phyloP scores from a whole-genome alignment of 345 rosid species.

The Combretum micranthum region DNA sequence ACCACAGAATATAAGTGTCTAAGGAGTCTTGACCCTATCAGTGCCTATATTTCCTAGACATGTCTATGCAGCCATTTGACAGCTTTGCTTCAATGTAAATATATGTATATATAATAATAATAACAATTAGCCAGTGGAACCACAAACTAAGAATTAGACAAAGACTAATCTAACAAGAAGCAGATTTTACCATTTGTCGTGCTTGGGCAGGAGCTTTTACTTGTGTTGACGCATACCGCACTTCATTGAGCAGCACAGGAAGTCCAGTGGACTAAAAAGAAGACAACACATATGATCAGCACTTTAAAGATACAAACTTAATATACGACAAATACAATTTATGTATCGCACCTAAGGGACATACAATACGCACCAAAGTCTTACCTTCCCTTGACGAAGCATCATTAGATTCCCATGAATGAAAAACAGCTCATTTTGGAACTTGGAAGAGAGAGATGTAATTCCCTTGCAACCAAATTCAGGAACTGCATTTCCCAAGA shows the following conservation, averaged over 20 bases:
- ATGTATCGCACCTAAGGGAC: neutral
- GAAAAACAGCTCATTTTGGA: constrained; percentile 29
- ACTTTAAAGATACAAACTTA: neutral
- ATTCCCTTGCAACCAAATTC: constrained; percentile 17
- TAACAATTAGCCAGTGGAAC: neutral
- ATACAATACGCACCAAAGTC: constrained; percentile 5
- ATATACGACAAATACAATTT: neutral
- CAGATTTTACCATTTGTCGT: constrained; percentile 49
- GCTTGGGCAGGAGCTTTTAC: constrained; percentile 60
- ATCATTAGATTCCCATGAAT: constrained; percentile 25
- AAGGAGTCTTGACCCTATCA: no score
- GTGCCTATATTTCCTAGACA: no score
- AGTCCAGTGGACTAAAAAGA: constrained; percentile 42
- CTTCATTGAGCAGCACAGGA: constrained; percentile 30
- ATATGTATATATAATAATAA: neutral
- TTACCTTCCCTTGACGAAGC: constrained; percentile 57
- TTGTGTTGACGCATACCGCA: constrained; percentile 40
- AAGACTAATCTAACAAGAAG: constrained; percentile 3
- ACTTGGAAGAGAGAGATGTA: constrained; percentile 32
- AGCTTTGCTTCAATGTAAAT: no score
- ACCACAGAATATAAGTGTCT: no score
- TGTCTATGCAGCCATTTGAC: no score
- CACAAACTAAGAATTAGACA: neutral
- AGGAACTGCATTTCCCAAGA: constrained; percentile 35
- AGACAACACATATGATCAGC: constrained; percentile 5